A percentile compares a stretch with the other conserved stretches of the same genome.
phyloP scores from a whole-genome alignment of 2,329 filamentous ascomycete species.

The Colletotrichum sp. region DNA sequence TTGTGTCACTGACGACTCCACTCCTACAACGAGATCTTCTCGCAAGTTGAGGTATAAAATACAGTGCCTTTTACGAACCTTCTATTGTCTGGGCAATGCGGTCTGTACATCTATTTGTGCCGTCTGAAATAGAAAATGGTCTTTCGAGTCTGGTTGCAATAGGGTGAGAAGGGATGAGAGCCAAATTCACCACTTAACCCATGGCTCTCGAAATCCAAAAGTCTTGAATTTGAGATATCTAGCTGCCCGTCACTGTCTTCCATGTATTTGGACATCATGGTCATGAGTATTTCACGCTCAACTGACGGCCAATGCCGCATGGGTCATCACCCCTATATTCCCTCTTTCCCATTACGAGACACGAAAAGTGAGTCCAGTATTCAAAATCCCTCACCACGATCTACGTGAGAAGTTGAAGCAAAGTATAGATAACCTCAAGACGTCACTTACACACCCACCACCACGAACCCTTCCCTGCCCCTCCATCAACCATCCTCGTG shows the following conservation, averaged over 20 bases:
- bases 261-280: not conserved
- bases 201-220: not conserved
- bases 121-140: too few species aligned
- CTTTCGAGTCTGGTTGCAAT: too few species aligned
- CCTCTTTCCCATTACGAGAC: not conserved
- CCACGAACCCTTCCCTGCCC: not conserved
- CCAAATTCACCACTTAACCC: accelerated
- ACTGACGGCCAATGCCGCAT: too few species aligned
- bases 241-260: not conserved
- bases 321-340: not conserved
- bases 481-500: not conserved
- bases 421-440: not conserved
- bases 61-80: not conserved
- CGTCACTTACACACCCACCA: not conserved
- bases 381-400: not conserved
- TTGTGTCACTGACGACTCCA: not conserved
- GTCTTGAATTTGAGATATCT: accelerated
- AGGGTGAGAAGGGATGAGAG: not conserved
- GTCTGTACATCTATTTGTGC: too few species aligned
- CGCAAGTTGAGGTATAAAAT: not conserved
- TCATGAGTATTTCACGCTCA: too few species aligned
- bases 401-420: not conserved
- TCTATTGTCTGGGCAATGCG: not conserved
- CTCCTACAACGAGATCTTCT: accelerated
- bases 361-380: not conserved